phyloP scores from a whole-genome alignment of 331 rosid species.

The Pyrus hybrid region DNA sequence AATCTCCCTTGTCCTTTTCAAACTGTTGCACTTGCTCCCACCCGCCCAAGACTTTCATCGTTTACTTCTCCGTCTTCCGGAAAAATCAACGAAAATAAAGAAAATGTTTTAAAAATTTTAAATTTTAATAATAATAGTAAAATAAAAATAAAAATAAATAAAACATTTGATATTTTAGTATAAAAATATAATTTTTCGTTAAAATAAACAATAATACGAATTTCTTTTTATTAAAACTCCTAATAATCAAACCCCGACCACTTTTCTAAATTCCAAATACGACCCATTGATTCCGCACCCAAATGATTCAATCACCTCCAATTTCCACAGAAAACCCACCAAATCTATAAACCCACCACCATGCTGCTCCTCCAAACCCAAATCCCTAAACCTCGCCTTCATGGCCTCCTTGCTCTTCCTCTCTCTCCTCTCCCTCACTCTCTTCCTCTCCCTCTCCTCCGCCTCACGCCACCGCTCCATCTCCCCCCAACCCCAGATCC shows the following conservation, averaged over 20 bases:
- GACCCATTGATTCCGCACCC: not conserved
- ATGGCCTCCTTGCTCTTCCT: constrained; percentile 46
- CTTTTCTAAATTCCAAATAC: not conserved
- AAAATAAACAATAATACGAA: no score
- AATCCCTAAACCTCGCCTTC: constrained; percentile 26
- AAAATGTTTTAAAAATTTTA: no score
- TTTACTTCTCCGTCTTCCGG: no score
- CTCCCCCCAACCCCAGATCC: constrained; percentile 9
- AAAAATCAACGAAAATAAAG: no score
- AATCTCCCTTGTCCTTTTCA: no score
- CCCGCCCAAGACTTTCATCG: no score
- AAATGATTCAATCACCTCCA: not conserved
- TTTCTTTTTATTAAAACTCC: no score
- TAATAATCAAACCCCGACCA: not conserved
- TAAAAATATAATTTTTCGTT: no score
- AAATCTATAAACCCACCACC: constrained; percentile 1
- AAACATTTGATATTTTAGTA: no score
- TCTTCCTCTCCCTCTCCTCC: constrained; percentile 40
- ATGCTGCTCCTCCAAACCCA: constrained; percentile 24
- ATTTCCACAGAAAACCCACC: constrained; percentile 9
- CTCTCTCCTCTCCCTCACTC: constrained; percentile 21
- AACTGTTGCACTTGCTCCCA: no score
- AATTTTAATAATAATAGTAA: no score
- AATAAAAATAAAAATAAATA: no score
- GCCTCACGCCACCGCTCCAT: constrained; percentile 17